Percentiles rank a stretch among this genome's conserved stretches.
These are phyloP conservation scores for Cornus controversa DNA, from an alignment of 148 eudicot species.

Conservation along the genomic window DNA sequence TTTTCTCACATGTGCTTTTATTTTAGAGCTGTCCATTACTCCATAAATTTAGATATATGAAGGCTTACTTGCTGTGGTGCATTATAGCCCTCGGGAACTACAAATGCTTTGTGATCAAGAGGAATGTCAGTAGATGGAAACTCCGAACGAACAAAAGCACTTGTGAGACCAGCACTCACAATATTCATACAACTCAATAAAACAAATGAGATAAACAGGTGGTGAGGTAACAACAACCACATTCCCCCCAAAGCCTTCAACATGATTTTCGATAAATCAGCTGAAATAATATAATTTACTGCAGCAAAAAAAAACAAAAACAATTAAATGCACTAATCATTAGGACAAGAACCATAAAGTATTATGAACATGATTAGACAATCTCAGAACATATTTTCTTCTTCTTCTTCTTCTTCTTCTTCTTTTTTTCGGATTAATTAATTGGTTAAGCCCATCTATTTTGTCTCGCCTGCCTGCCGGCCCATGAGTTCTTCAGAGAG, in stretches of 20 bases:
- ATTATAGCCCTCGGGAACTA: constrained; percentile 76
- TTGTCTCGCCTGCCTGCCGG: no score
- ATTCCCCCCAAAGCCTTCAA: constrained; percentile 38
- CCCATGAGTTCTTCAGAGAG: no score
- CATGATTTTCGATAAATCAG: constrained; percentile 25
- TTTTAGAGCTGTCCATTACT: not conserved
- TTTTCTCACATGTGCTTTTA: not conserved
- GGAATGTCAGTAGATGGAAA: constrained; percentile 87
- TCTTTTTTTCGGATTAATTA: no score
- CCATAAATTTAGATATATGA: constrained; percentile 4
- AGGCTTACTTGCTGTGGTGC: constrained; percentile 87
- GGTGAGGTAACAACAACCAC: constrained; percentile 27
- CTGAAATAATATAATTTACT: constrained; percentile 19
- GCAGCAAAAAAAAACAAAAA: not conserved
- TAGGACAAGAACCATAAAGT: not conserved
- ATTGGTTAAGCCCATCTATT: no score
- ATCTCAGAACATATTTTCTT: not conserved
- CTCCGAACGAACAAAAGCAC: constrained; percentile 68
- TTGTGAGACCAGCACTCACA: constrained; percentile 70
- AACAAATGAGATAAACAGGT: constrained; percentile 40
- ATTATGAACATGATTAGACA: not conserved
- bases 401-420: no score
- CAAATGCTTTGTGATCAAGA: constrained; percentile 74
- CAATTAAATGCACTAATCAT: not conserved
- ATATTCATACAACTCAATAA: constrained; percentile 41